Evolutionary conservation across 192 early-diverging fungal species (phyloP).

Genomic region (Coemansia sp.): DNA sequence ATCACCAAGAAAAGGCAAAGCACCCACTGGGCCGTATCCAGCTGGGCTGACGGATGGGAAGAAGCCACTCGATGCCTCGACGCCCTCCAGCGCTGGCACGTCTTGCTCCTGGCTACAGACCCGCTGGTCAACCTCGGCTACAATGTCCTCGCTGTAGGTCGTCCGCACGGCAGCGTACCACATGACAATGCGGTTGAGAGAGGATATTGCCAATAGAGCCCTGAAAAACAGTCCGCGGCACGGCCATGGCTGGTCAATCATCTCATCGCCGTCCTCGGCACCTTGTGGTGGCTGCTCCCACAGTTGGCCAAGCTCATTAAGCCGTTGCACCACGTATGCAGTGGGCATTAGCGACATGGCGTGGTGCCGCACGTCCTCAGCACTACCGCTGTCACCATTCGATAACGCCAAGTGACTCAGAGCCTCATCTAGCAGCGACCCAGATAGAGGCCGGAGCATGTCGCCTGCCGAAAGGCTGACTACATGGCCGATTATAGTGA

Average conservation of each 20-base stretch:
- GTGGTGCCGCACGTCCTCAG: conserved; percentile 19
- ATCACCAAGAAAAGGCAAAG: background rate
- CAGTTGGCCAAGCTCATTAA: conserved; percentile 23
- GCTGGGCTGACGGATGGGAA: background rate
- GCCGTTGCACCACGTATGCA: conserved; percentile 29
- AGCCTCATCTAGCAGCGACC: conserved; percentile 17
- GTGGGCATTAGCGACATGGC: conserved; percentile 26
- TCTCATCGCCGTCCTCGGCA: background rate
- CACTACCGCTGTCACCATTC: background rate
- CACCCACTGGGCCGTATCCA: background rate
- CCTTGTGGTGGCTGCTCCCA: conserved; percentile 27
- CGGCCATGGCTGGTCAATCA: conserved; percentile 25
- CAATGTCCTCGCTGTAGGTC: conserved; percentile 32
- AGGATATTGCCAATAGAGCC: conserved; percentile 42
- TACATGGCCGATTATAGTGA: conserved; percentile 36
- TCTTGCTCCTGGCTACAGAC: background rate
- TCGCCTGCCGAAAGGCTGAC: conserved; percentile 19
- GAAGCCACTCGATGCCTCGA: background rate
- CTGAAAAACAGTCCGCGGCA: conserved; percentile 41
- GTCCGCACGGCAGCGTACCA: conserved; percentile 39
- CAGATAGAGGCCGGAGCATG: conserved; percentile 41
- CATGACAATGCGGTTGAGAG: conserved; percentile 43
- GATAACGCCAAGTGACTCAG: background rate
- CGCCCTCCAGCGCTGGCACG: background rate
- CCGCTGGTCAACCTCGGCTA: conserved; percentile 25